phyloP scores from a whole-genome alignment of 2,329 filamentous ascomycete genomes.

The Ceratocystis papillata region DNA sequence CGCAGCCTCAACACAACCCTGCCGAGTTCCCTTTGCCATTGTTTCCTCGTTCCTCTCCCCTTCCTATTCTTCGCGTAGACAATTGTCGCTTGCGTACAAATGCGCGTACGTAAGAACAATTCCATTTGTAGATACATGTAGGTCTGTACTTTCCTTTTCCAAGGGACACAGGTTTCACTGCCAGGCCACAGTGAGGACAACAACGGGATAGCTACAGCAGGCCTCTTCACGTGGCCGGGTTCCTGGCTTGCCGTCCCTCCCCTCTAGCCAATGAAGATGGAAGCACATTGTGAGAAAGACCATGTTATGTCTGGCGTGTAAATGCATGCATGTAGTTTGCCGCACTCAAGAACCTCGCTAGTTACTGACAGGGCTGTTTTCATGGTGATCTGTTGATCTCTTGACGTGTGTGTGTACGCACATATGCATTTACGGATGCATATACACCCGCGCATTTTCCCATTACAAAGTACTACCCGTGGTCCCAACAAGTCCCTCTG shows the following conservation, averaged over 20 bases:
- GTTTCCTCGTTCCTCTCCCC: background rate
- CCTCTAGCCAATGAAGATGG: background rate
- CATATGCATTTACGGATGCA: background rate
- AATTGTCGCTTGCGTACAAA: no score
- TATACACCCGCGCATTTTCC: background rate
- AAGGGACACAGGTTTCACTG: background rate
- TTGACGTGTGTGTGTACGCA: background rate
- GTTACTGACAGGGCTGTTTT: no score
- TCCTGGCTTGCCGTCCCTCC: background rate
- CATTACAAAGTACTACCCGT: no score
- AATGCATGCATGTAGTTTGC: background rate
- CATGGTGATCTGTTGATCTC: no score
- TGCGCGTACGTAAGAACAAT: no score
- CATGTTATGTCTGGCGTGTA: no score
- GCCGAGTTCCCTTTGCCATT: background rate
- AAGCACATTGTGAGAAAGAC: background rate
- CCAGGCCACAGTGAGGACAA: background rate
- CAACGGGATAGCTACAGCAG: background rate
- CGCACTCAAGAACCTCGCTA: background rate
- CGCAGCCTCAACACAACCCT: background rate
- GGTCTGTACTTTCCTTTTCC: background rate
- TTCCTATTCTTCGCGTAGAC: background rate
- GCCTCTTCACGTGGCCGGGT: background rate
- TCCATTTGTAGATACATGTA: no score
- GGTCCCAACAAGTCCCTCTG: background rate